phyloP scores from a whole-genome alignment of 768 basidiomycete species.

The Clitopilus passeckerianus region DNA sequence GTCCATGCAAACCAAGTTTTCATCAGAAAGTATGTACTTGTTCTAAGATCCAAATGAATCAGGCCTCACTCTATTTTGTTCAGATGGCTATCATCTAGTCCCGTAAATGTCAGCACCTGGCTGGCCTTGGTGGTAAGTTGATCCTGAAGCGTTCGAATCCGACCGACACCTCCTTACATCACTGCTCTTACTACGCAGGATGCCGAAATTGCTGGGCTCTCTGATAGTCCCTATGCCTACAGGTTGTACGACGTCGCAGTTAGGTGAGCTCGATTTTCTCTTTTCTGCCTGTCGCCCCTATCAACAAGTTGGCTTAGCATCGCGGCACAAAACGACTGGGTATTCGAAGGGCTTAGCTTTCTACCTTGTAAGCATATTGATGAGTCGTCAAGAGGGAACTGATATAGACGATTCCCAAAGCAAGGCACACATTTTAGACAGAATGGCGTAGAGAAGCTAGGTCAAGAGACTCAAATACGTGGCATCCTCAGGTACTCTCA shows the following conservation, averaged over 20 bases:
- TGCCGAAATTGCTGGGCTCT: constrained; percentile 62
- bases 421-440: constrained; percentile 70
- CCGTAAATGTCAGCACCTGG: constrained; percentile 67
- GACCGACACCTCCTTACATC: too few relatives aligned
- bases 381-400: neutral
- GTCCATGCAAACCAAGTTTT: constrained; percentile 56
- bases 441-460: constrained; percentile 61
- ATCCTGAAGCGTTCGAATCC: too few relatives aligned
- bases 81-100: constrained; percentile 69
- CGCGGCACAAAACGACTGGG: constrained; percentile 64
- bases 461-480: constrained; percentile 60
- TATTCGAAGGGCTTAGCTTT: constrained; percentile 67
- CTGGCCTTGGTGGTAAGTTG: constrained; percentile 56
- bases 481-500: constrained; percentile 63
- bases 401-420: constrained; percentile 21
- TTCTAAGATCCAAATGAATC: neutral
- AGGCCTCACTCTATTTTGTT: neutral
- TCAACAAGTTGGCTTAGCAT: constrained; percentile 29
- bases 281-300: neutral
- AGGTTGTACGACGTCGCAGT: constrained; percentile 67
- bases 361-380: constrained; percentile 41
- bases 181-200: constrained; percentile 37
- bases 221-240: constrained; percentile 52
- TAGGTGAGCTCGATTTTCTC: constrained; percentile 33
- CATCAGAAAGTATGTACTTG: constrained; percentile 44